Evolutionary conservation across 2,329 filamentous ascomycete species (phyloP), one percentile per base, ranked within the genome.

Genomic region (Aspergillus glaucus): DNA sequence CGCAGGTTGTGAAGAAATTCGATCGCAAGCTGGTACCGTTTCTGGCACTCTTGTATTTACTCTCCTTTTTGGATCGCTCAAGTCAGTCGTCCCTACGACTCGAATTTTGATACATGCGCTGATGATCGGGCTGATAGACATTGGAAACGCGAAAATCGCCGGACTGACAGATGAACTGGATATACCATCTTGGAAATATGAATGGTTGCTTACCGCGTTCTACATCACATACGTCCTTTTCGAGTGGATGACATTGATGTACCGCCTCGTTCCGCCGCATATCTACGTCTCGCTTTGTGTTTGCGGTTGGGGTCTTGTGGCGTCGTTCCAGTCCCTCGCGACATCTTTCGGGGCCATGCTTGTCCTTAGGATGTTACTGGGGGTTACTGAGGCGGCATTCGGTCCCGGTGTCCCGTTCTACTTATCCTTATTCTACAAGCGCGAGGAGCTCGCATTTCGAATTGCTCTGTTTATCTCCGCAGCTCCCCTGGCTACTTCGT

Each of bases 381-480:
- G 79, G 1, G 70, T 82, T 42, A 72, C 75, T 10, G 81, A 85
- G 65, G 81, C 81, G 0, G 81, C 80, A 0, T 85, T 85, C 57
- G 75, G 76, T 1, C 80, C 81, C 0, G 82, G 82, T 4, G 76
- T 84, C 0, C 82, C 82, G 0, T 83, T 84, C 59, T 85, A 82
- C 52, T 65, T 85, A 7, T 82, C 80, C 0, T 78, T 83, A 58
- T 85, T 85, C 68, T 85, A 79, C 62, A 75, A 74, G 12, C 70
- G 79, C 6, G 72, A 81, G 43, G 92, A 97, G 66, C 74, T 96
- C 30, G 92, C 91, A 0, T 85, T 93, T 52, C 77, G 91, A 34
- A 93, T 87, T 0, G 91, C 89, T 19, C 78, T 95, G 1, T 94
- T 95, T 68, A 84, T 96, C 47, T 90, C 88, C 1, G 91, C 81